A percentile compares a stretch with the other conserved stretches of the same genome.
These are phyloP conservation scores for Parathielavia hyrcaniae DNA, from an alignment of 495 filamentous ascomycete genomes.

Conservation along the genomic window DNA sequence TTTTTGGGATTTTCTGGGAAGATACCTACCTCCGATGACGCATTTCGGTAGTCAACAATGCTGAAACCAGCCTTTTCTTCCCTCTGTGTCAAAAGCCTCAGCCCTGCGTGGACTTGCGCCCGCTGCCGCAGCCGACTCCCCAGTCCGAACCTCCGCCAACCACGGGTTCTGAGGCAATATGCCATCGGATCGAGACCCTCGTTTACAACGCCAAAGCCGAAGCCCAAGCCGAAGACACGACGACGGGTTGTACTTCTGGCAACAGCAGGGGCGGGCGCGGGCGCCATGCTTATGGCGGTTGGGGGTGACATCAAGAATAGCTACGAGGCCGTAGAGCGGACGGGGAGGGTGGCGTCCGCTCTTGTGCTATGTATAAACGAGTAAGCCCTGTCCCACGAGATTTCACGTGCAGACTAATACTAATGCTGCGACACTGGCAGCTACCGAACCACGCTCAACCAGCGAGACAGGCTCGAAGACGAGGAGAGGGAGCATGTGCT, in stretches of 20 bases:
- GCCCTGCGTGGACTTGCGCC: slow-evolving; percentile 36
- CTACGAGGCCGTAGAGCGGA: slow-evolving; percentile 67
- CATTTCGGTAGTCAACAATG: slow-evolving; percentile 11
- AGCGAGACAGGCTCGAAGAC: slow-evolving; percentile 52
- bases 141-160: slow-evolving; percentile 19
- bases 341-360: slow-evolving; percentile 69
- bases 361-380: slow-evolving; percentile 83
- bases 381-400: slow-evolving; percentile 46
- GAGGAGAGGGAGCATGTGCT: slow-evolving; percentile 60
- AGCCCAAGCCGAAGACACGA: slow-evolving; percentile 16
- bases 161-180: slow-evolving; percentile 29
- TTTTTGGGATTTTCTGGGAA: not conserved
- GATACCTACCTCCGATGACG: slow-evolving; percentile 7
- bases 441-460: slow-evolving; percentile 74
- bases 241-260: slow-evolving; percentile 26
- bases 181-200: slow-evolving; percentile 21
- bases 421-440: slow-evolving; percentile 38
- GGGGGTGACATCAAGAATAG: slow-evolving; percentile 66
- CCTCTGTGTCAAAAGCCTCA: slow-evolving; percentile 19
- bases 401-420: not conserved
- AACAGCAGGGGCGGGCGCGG: slow-evolving; percentile 45
- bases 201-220: slow-evolving; percentile 4
- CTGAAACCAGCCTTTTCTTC: slow-evolving; percentile 23
- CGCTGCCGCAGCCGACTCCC: slow-evolving; percentile 37
- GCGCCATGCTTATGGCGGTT: slow-evolving; percentile 57